Base-by-base conservation (phyloP, 768 basidiomycete genomes). In the Tricholoma flavovirens region DNA sequence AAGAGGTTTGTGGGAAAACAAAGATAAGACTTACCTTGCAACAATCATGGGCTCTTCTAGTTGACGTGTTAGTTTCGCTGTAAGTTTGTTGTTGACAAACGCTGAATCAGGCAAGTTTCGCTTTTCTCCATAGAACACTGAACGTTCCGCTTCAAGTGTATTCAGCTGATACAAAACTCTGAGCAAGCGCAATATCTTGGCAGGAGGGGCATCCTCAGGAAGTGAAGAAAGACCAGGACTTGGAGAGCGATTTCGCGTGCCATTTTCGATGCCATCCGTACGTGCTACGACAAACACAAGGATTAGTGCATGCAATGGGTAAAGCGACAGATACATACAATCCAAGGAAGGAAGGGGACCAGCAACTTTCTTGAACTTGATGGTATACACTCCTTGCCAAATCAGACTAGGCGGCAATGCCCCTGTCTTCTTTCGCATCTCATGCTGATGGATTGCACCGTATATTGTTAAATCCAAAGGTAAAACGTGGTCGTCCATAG, bases 11-110 rank as follows among this genome's bases (percentile, higher is more conserved):
- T 26, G 24, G 17, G n/a, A 12, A n/a, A 57, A 32, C 30, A 32
- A 32, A 32, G 9, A 32, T 35, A 17, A 15, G 49, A 68, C 77
- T 59, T 62, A 93, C 93, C 93, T 95, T 1, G 96, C 97, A 43
- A 99, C 94, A 60, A 99, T 97, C 93, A 98, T 97, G 0, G 93
- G 92, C 67, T 99, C 97, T 64, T 99, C 97, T 42, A 99, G 70
- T 67, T 98, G 97, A 33, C 97, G 83, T 11, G 93, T 93, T n/a
- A 99, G 80, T 71, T 99, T 99, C 9, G 97, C 97, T 1, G 93
- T 93, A 24, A 99, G 75, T 71, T 99, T 99, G 75, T 97, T 98
- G 69, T 98, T 99, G 59, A 98, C 83, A 68, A 99, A 99, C 0
- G 90, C 83, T 0, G 90, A 82, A 60, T 94, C 92, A 2, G 86